These are phyloP conservation scores for Hamigera avellanea DNA, from an alignment of 495 filamentous ascomycete genomes.

Conservation along the genomic window DNA sequence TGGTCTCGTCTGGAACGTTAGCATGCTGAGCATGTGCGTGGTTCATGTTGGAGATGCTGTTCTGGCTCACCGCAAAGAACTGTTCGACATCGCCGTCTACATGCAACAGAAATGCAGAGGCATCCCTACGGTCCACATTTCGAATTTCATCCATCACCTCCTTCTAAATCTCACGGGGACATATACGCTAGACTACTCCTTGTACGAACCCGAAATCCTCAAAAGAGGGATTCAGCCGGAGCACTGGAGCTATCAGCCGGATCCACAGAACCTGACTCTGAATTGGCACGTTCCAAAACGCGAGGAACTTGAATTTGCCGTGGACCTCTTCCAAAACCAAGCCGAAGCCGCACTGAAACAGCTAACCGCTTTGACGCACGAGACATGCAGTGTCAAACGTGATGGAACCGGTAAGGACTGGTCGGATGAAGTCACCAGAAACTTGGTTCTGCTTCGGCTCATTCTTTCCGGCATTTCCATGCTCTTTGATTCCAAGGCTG, in stretches of 20 bases:
- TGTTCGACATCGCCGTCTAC: conserved; percentile 84
- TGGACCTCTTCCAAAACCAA: conserved; percentile 76
- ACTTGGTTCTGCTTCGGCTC: conserved; percentile 74
- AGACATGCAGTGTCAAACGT: conserved; percentile 73
- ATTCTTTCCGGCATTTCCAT: conserved; percentile 79
- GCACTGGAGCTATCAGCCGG: conserved; percentile 67
- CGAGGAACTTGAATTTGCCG: conserved; percentile 77
- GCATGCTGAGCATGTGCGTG: conserved; percentile 95
- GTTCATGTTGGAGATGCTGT: conserved; percentile 90
- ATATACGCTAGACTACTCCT: conserved; percentile 77
- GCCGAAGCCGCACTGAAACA: conserved; percentile 53
- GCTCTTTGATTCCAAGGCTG: conserved; percentile 71
- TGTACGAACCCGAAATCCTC: conserved; percentile 63
- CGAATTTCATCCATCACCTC: conserved; percentile 97
- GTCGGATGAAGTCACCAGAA: conserved; percentile 91
- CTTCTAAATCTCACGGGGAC: conserved; percentile 91
- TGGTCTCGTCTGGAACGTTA: conserved; percentile 91
- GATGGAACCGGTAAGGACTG: conserved; percentile 95
- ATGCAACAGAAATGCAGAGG: conserved; percentile 94
- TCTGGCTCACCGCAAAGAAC: conserved; percentile 72
- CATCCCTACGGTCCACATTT: conserved; percentile 87
- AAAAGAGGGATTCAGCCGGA: conserved; percentile 45
- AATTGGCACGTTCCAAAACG: conserved; percentile 79
- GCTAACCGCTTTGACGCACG: conserved; percentile 63
- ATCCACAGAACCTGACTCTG: conserved; percentile 65